Percentiles rank a stretch among this genome's conserved stretches.
phyloP scores from a whole-genome alignment of 345 rosid genomes.

The Litchi chinensis region DNA sequence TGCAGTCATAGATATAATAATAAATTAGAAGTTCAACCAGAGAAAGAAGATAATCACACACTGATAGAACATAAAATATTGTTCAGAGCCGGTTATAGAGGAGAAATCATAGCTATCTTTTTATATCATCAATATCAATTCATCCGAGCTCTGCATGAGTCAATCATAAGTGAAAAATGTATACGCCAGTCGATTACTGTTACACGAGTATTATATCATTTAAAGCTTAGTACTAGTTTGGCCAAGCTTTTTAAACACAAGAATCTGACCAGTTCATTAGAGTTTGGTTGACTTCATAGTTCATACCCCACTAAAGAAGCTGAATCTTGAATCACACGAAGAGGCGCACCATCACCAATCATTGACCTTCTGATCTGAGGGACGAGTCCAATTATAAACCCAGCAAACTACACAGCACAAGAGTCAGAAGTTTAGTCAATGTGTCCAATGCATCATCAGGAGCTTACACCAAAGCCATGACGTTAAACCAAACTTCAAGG shows the following conservation, averaged over 20 bases:
- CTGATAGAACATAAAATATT: too few species aligned
- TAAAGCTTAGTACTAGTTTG: background rate
- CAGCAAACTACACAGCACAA: constrained; percentile 46
- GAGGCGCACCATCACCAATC: constrained; percentile 60
- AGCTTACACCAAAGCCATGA: background rate
- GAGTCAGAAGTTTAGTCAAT: background rate
- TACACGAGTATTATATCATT: background rate
- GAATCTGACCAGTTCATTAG: background rate
- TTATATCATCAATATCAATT: too few species aligned
- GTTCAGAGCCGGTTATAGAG: background rate
- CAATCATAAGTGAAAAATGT: too few species aligned
- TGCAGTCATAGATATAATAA: constrained; percentile 26
- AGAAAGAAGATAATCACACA: background rate
- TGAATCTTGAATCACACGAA: constrained; percentile 61
- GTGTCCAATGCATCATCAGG: background rate
- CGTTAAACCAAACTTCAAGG: background rate
- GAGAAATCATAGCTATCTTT: background rate
- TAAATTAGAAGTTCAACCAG: background rate
- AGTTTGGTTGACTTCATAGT: constrained; percentile 22
- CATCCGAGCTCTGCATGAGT: too few species aligned
- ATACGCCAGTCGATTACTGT: too few species aligned
- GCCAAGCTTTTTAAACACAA: background rate
- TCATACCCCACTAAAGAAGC: constrained; percentile 58
- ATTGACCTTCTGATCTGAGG: constrained; percentile 47
- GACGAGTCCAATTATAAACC: constrained; percentile 50